Evolutionary conservation across 2,329 filamentous ascomycete genomes (phyloP).

Genomic region (Botrytis byssoidea): DNA sequence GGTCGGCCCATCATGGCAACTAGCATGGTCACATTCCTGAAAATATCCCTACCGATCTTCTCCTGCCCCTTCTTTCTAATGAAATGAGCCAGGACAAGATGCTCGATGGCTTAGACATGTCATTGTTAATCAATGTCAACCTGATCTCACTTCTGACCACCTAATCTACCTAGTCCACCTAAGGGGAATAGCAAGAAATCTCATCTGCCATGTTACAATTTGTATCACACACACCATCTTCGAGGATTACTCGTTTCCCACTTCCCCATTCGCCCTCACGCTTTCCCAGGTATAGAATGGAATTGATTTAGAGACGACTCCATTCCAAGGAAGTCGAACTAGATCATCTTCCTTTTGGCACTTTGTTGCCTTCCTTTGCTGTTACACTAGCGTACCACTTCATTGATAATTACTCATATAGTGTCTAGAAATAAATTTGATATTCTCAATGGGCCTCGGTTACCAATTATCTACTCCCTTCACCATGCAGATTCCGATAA

Average conservation of each 20-base stretch:
- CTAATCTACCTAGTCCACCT: background rate
- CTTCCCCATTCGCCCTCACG: background rate
- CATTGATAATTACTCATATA: background rate
- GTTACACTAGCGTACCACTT: background rate
- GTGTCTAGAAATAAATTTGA: background rate
- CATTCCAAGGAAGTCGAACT: background rate
- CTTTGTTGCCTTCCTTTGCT: background rate
- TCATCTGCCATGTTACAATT: background rate
- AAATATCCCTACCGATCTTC: background rate
- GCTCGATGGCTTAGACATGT: background rate
- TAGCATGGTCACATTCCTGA: constrained; percentile 15
- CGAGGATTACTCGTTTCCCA: background rate
- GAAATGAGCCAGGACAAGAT: background rate
- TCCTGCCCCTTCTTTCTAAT: background rate
- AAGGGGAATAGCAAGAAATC: background rate
- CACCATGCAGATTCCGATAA: constrained; percentile 5
- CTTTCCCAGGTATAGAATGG: background rate
- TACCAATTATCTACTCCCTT: background rate
- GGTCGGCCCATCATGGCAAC: constrained; percentile 19
- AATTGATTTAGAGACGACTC: background rate
- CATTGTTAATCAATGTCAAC: constrained; percentile 1
- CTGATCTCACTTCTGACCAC: constrained; percentile 4
- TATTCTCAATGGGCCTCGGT: background rate
- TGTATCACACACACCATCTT: background rate
- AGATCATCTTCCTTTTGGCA: background rate